Base-by-base conservation (phyloP, 768 basidiomycete species). In the Pleurotus eryngii region DNA sequence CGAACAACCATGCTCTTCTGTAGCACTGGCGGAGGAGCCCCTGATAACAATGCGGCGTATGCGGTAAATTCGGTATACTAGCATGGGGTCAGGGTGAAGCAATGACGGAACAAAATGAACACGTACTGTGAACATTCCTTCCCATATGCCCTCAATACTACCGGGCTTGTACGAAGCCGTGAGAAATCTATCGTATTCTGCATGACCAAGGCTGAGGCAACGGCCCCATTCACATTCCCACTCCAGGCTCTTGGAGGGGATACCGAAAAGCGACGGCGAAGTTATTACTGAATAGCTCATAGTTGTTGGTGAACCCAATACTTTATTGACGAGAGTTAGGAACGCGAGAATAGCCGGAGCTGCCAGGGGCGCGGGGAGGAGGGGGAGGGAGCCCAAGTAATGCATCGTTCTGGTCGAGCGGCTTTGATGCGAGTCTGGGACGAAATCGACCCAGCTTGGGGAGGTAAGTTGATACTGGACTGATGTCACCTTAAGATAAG, bases 51-150 rank as follows among this genome's bases (percentile, higher is more conserved):
- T 18, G 81, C 80, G 20, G 88, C 86, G 65, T 96, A 98, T 5
- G 89, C 86, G 39, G 83, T 83, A 67, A 97, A 98, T 62, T 93
- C 90, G 17, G 84, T 85, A 64, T 90, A 92, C 89, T 92, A 66
- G 48, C 45, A 60, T 35, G 18, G 55, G 49, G 46, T 50, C 58
- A 12, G 49, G 30, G 38, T 56, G 14, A 51, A 46, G 47, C 20
- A 46, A 49, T 4, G 43, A 30, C 42, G 42, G 42, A 45, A 22
- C 53, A 20, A 49, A 37, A 50, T 27, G 27, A 35, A 27, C 24
- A 72, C 84, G 59, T 63, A 89, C 90, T 15, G 83, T 86, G 64
- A 92, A 92, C 37, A 83, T 68, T 2, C 90, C 90, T 67, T 92
- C 90, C 90, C 90, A 92, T 12, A 85, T 72, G 5, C 90, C 90